Percentiles rank a stretch among this genome's conserved stretches.
phyloP scores from a whole-genome alignment of 2,329 filamentous ascomycete species.

The Aspergillus nomiae region DNA sequence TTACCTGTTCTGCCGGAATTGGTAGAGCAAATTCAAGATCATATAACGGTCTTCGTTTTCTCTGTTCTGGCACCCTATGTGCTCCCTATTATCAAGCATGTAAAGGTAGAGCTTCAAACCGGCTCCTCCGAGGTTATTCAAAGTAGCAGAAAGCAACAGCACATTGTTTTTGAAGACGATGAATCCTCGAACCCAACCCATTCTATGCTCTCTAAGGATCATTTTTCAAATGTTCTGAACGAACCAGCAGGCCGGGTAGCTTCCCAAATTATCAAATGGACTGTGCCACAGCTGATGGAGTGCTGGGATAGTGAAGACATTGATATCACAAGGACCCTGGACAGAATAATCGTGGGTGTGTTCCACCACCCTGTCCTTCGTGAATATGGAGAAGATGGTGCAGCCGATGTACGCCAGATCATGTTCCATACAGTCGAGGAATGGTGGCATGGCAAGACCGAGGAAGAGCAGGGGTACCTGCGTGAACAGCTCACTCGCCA shows the following conservation, averaged over 20 bases:
- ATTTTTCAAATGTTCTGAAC: slow-evolving; percentile 89
- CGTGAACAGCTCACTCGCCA: slow-evolving; percentile 74
- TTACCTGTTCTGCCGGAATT: slow-evolving; percentile 84
- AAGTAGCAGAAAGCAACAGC: slow-evolving; percentile 80
- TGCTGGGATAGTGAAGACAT: slow-evolving; percentile 78
- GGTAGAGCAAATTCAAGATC: slow-evolving; percentile 82
- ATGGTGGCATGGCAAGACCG: slow-evolving; percentile 76
- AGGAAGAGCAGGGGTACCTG: slow-evolving; percentile 65
- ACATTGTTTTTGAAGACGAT: slow-evolving; percentile 83
- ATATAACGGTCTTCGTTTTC: slow-evolving; percentile 87
- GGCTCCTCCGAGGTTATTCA: slow-evolving; percentile 86
- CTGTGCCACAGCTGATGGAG: slow-evolving; percentile 83
- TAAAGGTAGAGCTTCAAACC: slow-evolving; percentile 82
- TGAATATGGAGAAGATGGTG: slow-evolving; percentile 68
- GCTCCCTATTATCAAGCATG: slow-evolving; percentile 79
- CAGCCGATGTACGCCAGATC: slow-evolving; percentile 67
- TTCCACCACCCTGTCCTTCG: slow-evolving; percentile 87
- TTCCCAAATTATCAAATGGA: slow-evolving; percentile 77
- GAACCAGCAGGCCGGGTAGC: slow-evolving; percentile 84
- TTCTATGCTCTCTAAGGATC: slow-evolving; percentile 94
- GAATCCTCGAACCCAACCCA: slow-evolving; percentile 79
- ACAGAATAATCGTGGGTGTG: slow-evolving; percentile 77
- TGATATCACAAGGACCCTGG: slow-evolving; percentile 70
- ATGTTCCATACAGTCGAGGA: slow-evolving; percentile 80
- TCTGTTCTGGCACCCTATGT: slow-evolving; percentile 87